A percentile compares a stretch with the other conserved stretches of the same genome.
Evolutionary conservation across 176 grass and related monocot genomes (phyloP).

Genomic region (Oryza australiensis): DNA sequence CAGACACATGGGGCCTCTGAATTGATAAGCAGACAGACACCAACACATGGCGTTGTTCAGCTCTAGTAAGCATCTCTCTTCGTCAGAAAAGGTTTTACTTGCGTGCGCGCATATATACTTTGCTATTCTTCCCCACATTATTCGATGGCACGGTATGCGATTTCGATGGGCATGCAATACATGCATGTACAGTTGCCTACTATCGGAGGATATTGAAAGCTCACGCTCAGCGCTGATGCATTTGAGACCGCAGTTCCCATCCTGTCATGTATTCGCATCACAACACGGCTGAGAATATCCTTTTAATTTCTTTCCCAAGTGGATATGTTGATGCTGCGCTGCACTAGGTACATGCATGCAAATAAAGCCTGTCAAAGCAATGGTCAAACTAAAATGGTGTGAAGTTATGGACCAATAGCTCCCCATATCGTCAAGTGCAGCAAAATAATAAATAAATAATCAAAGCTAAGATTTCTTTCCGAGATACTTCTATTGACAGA

Average conservation of each 20-base stretch:
- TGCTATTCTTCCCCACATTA: not conserved
- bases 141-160: conserved; percentile 1
- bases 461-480: not conserved
- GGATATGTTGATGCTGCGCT: not conserved
- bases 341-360: not conserved
- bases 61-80: conserved; percentile 40
- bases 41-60: conserved; percentile 62
- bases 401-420: not conserved
- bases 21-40: conserved; percentile 56
- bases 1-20: conserved; percentile 59
- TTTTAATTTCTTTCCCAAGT: not conserved
- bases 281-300: not conserved
- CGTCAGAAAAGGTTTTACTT: conserved; percentile 37
- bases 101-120: not conserved
- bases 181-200: not conserved
- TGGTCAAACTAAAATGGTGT: conserved; percentile 9
- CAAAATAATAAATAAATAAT: too few species aligned
- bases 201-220: not conserved
- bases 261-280: not conserved
- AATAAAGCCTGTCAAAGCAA: conserved; percentile 1
- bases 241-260: not conserved
- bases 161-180: conserved; percentile 9
- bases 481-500: not conserved
- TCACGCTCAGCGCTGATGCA: not conserved
- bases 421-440: not conserved